Percentiles rank a stretch among this genome's conserved stretches.
phyloP scores from a whole-genome alignment of 1,139 yeast species.

The Suhomyces ambrosiae region DNA sequence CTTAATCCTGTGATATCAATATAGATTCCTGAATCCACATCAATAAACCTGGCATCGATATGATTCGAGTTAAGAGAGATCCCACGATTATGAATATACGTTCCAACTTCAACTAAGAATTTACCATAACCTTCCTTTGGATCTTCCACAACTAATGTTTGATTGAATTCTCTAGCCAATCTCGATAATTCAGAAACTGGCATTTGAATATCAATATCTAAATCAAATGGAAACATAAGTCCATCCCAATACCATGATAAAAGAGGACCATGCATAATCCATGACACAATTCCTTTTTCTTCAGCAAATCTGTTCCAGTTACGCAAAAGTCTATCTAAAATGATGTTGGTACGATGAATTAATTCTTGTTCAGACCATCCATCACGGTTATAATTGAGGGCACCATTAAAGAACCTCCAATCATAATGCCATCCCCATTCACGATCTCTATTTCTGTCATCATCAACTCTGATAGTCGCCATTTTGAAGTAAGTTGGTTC shows the following conservation, averaged over 20 bases:
- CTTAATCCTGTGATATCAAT: slow-evolving; percentile 31
- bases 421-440: slow-evolving; percentile 36
- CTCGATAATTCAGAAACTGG: slow-evolving; percentile 21
- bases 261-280: slow-evolving; percentile 27
- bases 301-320: slow-evolving; percentile 40
- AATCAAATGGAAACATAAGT: slow-evolving; percentile 25
- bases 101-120: slow-evolving; percentile 29
- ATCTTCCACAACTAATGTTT: slow-evolving; percentile 26
- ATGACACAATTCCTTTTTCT: slow-evolving; percentile 34
- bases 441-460: slow-evolving; percentile 19
- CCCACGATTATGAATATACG: slow-evolving; percentile 28
- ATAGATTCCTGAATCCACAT: slow-evolving; percentile 31
- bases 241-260: slow-evolving; percentile 29
- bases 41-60: slow-evolving; percentile 31
- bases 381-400: slow-evolving; percentile 19
- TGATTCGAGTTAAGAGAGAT: slow-evolving; percentile 24
- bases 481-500: slow-evolving; percentile 24
- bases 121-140: slow-evolving; percentile 31
- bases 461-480: slow-evolving; percentile 21
- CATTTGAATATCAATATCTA: slow-evolving; percentile 27
- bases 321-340: slow-evolving; percentile 34
- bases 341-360: slow-evolving; percentile 23
- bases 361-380: slow-evolving; percentile 22
- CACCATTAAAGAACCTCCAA: slow-evolving; percentile 25
- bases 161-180: slow-evolving; percentile 20